Conservation (phyloP, 805 yeast species). For the Torulaspora gathmanii region DNA sequence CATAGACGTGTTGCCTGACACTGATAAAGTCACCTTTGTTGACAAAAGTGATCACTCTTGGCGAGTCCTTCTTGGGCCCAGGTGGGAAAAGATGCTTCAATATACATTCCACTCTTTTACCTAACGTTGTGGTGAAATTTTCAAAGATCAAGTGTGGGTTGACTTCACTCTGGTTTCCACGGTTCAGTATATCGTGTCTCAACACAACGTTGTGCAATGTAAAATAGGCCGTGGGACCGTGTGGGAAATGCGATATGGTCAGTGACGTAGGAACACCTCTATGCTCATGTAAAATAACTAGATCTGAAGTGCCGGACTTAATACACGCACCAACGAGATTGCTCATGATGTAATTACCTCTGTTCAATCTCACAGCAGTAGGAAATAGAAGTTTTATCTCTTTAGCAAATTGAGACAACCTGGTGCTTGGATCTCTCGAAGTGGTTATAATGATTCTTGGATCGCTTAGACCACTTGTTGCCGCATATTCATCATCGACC, state of each 20-base stretch:
- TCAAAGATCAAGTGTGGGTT: conserved; percentile 94
- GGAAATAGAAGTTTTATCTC: conserved; percentile 89
- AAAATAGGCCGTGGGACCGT: conserved; percentile 95
- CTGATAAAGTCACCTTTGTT: conserved; percentile 88
- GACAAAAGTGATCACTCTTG: conserved; percentile 88
- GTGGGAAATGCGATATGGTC: conserved; percentile 92
- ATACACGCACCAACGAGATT: conserved; percentile 80
- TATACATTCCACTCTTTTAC: conserved; percentile 73
- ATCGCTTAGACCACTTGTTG: conserved; percentile 79
- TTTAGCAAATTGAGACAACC: conserved; percentile 85
- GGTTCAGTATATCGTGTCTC: conserved; percentile 83
- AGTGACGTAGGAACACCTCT: conserved; percentile 96
- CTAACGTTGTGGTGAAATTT: conserved; percentile 75
- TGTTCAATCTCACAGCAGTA: conserved; percentile 77
- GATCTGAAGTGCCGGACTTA: conserved; percentile 74
- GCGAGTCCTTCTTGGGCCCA: conserved; percentile 85
- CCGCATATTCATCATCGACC: conserved; percentile 90
- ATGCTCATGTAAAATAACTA: conserved; percentile 87
- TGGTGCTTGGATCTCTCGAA: conserved; percentile 82
- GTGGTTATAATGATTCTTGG: conserved; percentile 93
- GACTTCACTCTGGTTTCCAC: conserved; percentile 85
- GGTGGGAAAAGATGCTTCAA: conserved; percentile 92
- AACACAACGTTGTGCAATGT: conserved; percentile 90
- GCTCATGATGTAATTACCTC: conserved; percentile 89
- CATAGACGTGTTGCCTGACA: conserved; percentile 93